Evolutionary conservation across 345 rosid species (phyloP).

Genomic region (Linum trigynum): DNA sequence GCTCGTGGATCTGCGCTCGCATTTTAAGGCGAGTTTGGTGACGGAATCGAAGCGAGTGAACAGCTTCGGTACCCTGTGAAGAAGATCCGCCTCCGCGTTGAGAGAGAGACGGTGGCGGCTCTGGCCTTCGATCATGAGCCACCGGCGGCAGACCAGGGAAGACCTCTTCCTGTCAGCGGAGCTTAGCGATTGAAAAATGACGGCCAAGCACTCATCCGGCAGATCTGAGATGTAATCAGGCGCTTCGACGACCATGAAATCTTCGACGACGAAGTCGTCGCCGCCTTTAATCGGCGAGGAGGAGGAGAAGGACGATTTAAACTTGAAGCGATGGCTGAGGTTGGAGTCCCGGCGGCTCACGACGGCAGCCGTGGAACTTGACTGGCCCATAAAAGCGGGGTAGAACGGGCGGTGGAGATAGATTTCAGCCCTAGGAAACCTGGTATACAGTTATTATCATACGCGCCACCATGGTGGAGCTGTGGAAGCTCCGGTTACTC

Average conservation of each 20-base stretch:
- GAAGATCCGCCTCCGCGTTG: constrained; percentile 59
- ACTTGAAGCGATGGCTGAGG: background rate
- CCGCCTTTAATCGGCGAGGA: background rate
- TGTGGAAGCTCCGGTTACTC: background rate
- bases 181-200: constrained; percentile 56
- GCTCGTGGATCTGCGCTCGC: constrained; percentile 67
- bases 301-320: background rate
- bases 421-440: constrained; percentile 7
- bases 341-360: background rate
- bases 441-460: background rate
- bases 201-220: constrained; percentile 81
- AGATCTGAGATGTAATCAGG: constrained; percentile 4
- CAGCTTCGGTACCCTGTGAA: constrained; percentile 33
- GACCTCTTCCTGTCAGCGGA: constrained; percentile 54
- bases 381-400: constrained; percentile 53
- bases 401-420: background rate
- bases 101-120: constrained; percentile 78
- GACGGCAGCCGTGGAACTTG: constrained; percentile 10
- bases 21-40: constrained; percentile 75
- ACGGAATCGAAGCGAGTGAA: constrained; percentile 80
- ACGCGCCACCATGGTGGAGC: background rate
- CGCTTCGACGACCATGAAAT: background rate
- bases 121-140: constrained; percentile 71
- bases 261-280: background rate
- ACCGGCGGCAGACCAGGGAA: constrained; percentile 65